A percentile compares a stretch with the other conserved stretches of the same genome.
phyloP scores from a whole-genome alignment of 805 yeast species.

The Grigorovia jiainica region DNA sequence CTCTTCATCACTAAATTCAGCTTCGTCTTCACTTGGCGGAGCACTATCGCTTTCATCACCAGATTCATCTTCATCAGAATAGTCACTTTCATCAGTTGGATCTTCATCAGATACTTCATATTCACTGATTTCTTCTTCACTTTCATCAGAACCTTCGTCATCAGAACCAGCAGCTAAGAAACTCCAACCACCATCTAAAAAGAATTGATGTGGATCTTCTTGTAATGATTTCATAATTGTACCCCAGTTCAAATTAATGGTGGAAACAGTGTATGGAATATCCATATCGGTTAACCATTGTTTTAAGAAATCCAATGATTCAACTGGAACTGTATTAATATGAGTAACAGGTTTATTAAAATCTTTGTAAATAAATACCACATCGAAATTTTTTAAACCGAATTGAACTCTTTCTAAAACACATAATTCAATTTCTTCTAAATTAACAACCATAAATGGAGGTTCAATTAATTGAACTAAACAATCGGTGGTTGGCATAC shows the following conservation, averaged over 20 bases:
- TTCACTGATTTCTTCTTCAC: conserved; percentile 52
- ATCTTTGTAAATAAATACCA: conserved; percentile 94
- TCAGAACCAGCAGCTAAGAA: conserved; percentile 86
- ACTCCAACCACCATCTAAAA: conserved; percentile 92
- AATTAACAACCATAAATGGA: conserved; percentile 84
- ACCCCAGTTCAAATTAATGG: conserved; percentile 91
- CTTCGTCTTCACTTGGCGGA: conserved; percentile 20
- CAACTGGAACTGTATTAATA: conserved; percentile 91
- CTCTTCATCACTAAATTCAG: conserved; percentile 23
- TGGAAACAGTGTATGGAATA: conserved; percentile 88
- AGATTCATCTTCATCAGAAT: conserved; percentile 30
- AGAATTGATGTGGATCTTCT: conserved; percentile 90
- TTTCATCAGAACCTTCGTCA: conserved; percentile 58
- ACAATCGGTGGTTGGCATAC: conserved; percentile 97
- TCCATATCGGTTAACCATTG: conserved; percentile 98
- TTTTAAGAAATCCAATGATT: conserved; percentile 80
- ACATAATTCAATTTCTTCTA: conserved; percentile 88
- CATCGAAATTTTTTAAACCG: conserved; percentile 90
- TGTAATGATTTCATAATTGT: conserved; percentile 89
- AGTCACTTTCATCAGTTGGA: conserved; percentile 36
- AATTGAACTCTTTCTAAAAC: conserved; percentile 96
- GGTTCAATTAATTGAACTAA: conserved; percentile 89
- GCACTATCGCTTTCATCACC: conserved; percentile 29
- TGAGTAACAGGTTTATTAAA: conserved; percentile 81
- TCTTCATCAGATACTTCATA: conserved; percentile 38